These are phyloP conservation scores for Echinosophora koreensis DNA, from an alignment of 306 rosid genomes.

Conservation along the genomic window DNA sequence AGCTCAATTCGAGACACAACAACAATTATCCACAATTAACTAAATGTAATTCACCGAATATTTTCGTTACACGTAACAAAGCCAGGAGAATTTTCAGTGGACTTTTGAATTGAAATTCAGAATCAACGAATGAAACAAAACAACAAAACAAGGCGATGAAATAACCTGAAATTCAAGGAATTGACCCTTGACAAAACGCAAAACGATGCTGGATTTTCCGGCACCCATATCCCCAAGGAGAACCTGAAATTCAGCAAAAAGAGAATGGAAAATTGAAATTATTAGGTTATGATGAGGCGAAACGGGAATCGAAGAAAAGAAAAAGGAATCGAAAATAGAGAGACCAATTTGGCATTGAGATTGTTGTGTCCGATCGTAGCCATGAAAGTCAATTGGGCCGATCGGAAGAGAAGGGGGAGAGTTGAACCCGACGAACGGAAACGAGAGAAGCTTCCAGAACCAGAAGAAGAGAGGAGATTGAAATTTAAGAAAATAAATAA, in stretches of 20 bases:
- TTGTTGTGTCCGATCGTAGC: slow-evolving; percentile 60
- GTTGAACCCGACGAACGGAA: background rate
- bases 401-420: slow-evolving; percentile 19
- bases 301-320: background rate
- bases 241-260: slow-evolving; percentile 50
- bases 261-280: background rate
- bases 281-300: background rate
- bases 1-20: background rate
- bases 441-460: slow-evolving; percentile 31
- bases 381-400: slow-evolving; percentile 50
- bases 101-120: background rate
- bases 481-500: background rate
- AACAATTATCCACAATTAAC: background rate
- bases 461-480: slow-evolving; percentile 12
- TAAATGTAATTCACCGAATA: background rate
- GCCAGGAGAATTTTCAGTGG: background rate
- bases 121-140: background rate
- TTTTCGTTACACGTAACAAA: background rate
- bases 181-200: slow-evolving; percentile 69
- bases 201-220: slow-evolving; percentile 64
- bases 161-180: slow-evolving; percentile 62
- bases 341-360: slow-evolving; percentile 61
- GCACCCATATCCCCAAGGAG: slow-evolving; percentile 67
- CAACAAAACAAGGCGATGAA: background rate
- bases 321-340: background rate